Evolutionary conservation across 768 basidiomycete species (phyloP).

Genomic region (Cubamyces lactineus): DNA sequence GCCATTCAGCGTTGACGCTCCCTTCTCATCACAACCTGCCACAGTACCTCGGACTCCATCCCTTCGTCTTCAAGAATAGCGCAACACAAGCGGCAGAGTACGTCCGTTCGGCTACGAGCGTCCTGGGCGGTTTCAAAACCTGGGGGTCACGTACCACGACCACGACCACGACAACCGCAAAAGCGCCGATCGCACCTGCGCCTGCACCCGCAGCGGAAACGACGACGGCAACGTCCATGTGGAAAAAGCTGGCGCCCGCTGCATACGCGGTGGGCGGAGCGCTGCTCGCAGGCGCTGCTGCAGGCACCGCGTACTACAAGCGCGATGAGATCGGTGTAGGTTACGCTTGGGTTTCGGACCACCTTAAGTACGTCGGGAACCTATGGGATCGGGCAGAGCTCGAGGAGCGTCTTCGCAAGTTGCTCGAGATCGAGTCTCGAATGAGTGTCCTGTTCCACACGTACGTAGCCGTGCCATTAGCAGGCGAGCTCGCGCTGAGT

Average conservation of each 20-base stretch:
- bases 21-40: slow-evolving; percentile 5
- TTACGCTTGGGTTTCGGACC: slow-evolving; percentile 79
- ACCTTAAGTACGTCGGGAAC: slow-evolving; percentile 86
- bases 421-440: slow-evolving; percentile 62
- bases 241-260: slow-evolving; percentile 68
- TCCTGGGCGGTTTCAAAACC: slow-evolving; percentile 53
- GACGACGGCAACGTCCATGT: slow-evolving; percentile 38
- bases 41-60: slow-evolving; percentile 88
- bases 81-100: slow-evolving; percentile 76
- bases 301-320: slow-evolving; percentile 82
- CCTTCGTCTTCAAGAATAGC: slow-evolving; percentile 81
- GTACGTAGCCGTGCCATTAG: slow-evolving; percentile 46
- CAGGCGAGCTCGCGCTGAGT: background rate
- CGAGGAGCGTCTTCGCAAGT: slow-evolving; percentile 58
- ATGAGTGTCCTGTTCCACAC: slow-evolving; percentile 72
- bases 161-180: slow-evolving; percentile 32
- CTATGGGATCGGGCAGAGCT: slow-evolving; percentile 80
- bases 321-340: slow-evolving; percentile 73
- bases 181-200: slow-evolving; percentile 25
- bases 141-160: slow-evolving; percentile 36
- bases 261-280: slow-evolving; percentile 76
- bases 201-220: slow-evolving; percentile 4
- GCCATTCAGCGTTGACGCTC: background rate
- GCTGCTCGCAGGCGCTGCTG: slow-evolving; percentile 79
- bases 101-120: slow-evolving; percentile 62